Conservation (phyloP, 208 protist genomes). For the Porcisia hertigi region DNA sequence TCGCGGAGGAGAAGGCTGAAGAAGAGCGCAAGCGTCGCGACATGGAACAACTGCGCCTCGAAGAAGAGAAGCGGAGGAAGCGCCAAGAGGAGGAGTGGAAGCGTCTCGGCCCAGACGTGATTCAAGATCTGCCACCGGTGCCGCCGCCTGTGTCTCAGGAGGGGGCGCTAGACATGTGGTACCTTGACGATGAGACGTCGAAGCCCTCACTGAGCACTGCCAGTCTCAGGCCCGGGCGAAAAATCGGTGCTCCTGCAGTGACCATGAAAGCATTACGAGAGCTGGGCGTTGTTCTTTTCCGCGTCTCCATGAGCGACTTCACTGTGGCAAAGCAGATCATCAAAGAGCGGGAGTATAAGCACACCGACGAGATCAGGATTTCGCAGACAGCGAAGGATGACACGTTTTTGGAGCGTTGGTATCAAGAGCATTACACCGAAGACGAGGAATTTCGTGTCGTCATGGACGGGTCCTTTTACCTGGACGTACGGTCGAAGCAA, state of each 20-base stretch:
- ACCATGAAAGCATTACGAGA: conserved; percentile 78
- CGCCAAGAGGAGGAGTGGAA: conserved; percentile 84
- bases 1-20: conserved; percentile 56
- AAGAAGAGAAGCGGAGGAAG: conserved; percentile 70
- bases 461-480: conserved; percentile 89
- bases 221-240: conserved; percentile 79
- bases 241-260: conserved; percentile 41
- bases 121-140: conserved; percentile 79
- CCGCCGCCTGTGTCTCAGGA: conserved; percentile 62
- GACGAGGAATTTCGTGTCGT: conserved; percentile 93
- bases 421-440: conserved; percentile 93
- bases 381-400: conserved; percentile 92
- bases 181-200: conserved; percentile 82
- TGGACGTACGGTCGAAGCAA: conserved; percentile 90
- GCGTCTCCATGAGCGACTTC: conserved; percentile 86
- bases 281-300: conserved; percentile 81
- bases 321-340: conserved; percentile 83
- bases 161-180: conserved; percentile 74
- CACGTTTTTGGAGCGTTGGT: conserved; percentile 87
- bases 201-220: conserved; percentile 59
- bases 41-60: conserved; percentile 56
- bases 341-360: conserved; percentile 90
- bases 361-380: conserved; percentile 84
- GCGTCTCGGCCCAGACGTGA: conserved; percentile 73
- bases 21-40: conserved; percentile 63